Conservation (phyloP, 148 eudicot species). For the Fallopia convolvulus region DNA sequence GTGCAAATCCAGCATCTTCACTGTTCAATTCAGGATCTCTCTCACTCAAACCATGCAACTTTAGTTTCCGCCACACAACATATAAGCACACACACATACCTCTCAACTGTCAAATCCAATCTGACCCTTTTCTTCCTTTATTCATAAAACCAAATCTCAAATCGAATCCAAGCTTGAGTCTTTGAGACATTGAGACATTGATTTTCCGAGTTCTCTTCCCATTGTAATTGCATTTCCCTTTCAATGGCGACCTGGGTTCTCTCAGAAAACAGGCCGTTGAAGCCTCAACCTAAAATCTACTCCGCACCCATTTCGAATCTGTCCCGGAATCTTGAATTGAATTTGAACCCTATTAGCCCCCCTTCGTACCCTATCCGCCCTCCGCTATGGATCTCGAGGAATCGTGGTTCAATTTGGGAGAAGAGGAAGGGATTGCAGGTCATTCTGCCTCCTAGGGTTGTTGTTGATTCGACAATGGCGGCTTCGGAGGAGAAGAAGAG, state of each 20-base stretch:
- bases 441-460: no score
- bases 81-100: neutral
- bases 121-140: neutral
- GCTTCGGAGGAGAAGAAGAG: constrained; percentile 16
- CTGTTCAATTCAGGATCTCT: neutral
- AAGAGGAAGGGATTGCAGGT: no score
- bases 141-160: neutral
- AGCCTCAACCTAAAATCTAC: constrained; percentile 47
- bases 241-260: constrained; percentile 73
- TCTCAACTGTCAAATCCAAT: neutral
- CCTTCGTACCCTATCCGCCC: neutral
- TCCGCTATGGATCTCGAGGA: neutral
- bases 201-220: neutral
- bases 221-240: no score
- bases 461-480: no score
- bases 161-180: neutral
- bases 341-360: constrained; percentile 13
- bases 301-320: constrained; percentile 34
- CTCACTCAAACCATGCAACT: neutral
- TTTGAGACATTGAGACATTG: neutral
- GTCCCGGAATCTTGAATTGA: constrained; percentile 18
- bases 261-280: constrained; percentile 60
- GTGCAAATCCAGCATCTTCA: neutral
- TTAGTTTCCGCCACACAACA: neutral
- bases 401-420: neutral